These are phyloP conservation scores for Simmondsia chinensis DNA, from an alignment of 148 eudicot species.

Conservation along the genomic window DNA sequence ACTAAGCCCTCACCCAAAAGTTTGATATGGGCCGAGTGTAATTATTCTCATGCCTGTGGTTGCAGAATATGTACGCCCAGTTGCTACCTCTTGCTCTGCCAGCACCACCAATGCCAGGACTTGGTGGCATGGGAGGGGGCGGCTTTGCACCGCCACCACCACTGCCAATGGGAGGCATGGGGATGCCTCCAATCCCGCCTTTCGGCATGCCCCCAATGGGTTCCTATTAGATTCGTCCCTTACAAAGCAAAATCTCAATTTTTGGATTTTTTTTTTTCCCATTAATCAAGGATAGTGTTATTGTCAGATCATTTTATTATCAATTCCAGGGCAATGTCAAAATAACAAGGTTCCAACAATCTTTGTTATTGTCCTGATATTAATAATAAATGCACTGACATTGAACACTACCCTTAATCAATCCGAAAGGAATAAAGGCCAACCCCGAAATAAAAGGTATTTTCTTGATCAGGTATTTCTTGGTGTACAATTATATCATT, in stretches of 20 bases:
- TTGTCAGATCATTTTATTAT: slow-evolving; percentile 3
- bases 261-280: slow-evolving; percentile 1
- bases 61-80: slow-evolving; percentile 96
- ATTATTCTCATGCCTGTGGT: too few species aligned
- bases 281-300: slow-evolving; percentile 1
- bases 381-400: too few species aligned
- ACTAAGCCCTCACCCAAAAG: too few species aligned
- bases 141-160: slow-evolving; percentile 56
- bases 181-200: slow-evolving; percentile 99
- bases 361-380: too few species aligned
- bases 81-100: slow-evolving; percentile 97
- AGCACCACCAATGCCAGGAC: slow-evolving; percentile 86
- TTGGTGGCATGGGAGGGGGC: slow-evolving; percentile 49
- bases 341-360: too few species aligned
- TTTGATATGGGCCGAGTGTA: too few species aligned
- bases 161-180: slow-evolving; percentile 58
- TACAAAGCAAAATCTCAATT: too few species aligned
- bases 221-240: slow-evolving; percentile 30
- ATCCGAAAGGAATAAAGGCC: slow-evolving; percentile 6
- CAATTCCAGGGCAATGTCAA: too few species aligned
- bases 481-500: slow-evolving; percentile 23
- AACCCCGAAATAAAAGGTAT: slow-evolving; percentile 12
- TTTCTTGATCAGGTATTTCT: slow-evolving; percentile 12
- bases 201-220: slow-evolving; percentile 99
- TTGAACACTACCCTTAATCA: slow-evolving; percentile 7